These are phyloP conservation scores for Rhodotorula paludigena DNA, from an alignment of 768 basidiomycete genomes.

Conservation along the genomic window DNA sequence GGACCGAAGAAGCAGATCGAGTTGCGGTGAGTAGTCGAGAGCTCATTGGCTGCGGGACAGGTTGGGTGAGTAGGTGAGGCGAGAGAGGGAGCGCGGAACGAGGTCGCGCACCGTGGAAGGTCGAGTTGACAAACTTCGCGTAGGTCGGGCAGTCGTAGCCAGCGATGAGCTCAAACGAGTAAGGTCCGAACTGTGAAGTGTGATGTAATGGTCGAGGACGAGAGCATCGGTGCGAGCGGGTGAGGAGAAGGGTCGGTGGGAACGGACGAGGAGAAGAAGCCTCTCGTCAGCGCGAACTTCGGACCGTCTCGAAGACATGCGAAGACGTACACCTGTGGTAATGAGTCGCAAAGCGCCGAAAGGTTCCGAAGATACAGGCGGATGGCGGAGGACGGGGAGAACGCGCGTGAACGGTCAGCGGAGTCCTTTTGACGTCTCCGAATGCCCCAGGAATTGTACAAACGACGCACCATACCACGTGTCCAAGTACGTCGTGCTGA, in stretches of 20 bases:
- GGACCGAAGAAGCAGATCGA: slow-evolving; percentile 42
- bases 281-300: too few species aligned
- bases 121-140: slow-evolving; percentile 43
- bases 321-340: neutral
- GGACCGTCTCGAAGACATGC: too few species aligned
- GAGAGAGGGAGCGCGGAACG: neutral
- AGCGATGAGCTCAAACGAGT: slow-evolving; percentile 43
- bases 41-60: slow-evolving; percentile 29
- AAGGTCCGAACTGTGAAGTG: slow-evolving; percentile 43
- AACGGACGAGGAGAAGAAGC: too few species aligned
- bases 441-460: too few species aligned
- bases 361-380: neutral
- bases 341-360: neutral
- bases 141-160: slow-evolving; percentile 46
- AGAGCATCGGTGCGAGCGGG: slow-evolving; percentile 42
- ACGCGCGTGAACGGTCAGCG: too few species aligned
- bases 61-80: neutral
- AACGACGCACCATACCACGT: neutral
- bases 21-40: slow-evolving; percentile 43
- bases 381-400: too few species aligned
- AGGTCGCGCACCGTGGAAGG: slow-evolving; percentile 37
- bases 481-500: slow-evolving; percentile 38
- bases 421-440: too few species aligned
- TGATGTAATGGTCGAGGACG: too few species aligned
- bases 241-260: slow-evolving; percentile 22